Conservation (phyloP, 257 asterid genomes). For the Galeopsis tetrahit region DNA sequence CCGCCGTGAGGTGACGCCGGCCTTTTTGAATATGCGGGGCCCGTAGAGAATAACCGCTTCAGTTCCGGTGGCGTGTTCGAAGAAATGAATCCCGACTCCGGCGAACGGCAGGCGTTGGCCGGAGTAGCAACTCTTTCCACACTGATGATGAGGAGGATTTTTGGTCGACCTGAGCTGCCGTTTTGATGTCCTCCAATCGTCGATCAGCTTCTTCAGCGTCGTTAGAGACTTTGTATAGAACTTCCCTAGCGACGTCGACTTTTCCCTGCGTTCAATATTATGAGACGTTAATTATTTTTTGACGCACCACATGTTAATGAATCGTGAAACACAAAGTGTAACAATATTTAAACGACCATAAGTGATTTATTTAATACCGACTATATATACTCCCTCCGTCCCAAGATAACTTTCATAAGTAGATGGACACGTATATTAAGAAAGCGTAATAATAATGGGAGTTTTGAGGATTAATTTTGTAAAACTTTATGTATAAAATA, state of each 20-base stretch:
- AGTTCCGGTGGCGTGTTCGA: conserved; percentile 70
- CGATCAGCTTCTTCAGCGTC: conserved; percentile 54
- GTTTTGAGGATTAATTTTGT: too few species aligned
- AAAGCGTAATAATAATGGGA: too few species aligned
- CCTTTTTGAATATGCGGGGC: conserved; percentile 59
- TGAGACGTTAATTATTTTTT: too few species aligned
- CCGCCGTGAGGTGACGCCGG: conserved; percentile 50
- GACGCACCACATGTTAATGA: too few species aligned
- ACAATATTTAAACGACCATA: too few species aligned
- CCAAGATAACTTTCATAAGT: too few species aligned
- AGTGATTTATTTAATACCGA: too few species aligned
- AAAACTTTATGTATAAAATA: too few species aligned
- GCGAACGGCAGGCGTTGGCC: conserved; percentile 57
- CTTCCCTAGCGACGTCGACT: conserved; percentile 56
- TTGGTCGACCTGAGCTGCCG: conserved; percentile 13
- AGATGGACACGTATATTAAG: too few species aligned
- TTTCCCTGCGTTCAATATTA: conserved; percentile 46
- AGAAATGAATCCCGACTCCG: conserved; percentile 67
- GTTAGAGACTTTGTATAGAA: conserved; percentile 51
- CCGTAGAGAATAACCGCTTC: conserved; percentile 75
- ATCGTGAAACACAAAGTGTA: too few species aligned
- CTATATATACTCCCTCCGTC: too few species aligned
- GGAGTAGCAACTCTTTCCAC: conserved; percentile 51
- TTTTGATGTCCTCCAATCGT: conserved; percentile 52
- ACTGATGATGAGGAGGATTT: neutral